phyloP scores from a whole-genome alignment of 768 basidiomycete species.

The Termitomyces sp. region DNA sequence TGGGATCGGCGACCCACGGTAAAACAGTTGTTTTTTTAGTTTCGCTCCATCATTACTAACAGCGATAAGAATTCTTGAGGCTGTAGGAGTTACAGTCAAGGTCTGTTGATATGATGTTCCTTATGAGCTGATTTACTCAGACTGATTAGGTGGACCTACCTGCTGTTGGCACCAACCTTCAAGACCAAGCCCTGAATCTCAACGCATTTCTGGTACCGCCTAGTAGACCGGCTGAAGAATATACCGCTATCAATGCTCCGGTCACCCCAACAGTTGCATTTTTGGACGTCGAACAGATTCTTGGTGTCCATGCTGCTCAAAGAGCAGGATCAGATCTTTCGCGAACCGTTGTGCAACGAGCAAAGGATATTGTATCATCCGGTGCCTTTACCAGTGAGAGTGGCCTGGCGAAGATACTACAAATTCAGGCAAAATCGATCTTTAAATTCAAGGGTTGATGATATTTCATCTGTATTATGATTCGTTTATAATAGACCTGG shows the following conservation, averaged over 20 bases:
- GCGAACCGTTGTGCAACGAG: constrained; percentile 2
- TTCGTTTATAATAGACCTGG: not conserved
- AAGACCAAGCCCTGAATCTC: constrained; percentile 15
- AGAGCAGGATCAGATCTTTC: not conserved
- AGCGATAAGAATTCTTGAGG: constrained; percentile 9
- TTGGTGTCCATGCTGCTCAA: constrained; percentile 3
- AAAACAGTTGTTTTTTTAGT: not conserved
- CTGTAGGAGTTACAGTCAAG: constrained; percentile 8
- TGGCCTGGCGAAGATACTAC: constrained; percentile 13
- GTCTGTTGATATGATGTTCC: not conserved
- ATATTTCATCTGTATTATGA: no score
- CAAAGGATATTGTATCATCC: constrained; percentile 14
- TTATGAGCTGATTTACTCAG: not conserved
- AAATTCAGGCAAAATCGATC: constrained; percentile 13
- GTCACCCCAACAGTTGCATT: constrained; percentile 5
- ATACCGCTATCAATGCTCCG: constrained; percentile 10
- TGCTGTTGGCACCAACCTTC: constrained; percentile 18
- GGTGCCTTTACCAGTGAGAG: constrained; percentile 14
- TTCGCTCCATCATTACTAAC: not conserved
- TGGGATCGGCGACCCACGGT: constrained; percentile 15
- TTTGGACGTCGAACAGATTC: constrained; percentile 13
- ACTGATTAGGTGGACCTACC: constrained; percentile 12
- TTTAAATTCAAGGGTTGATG: constrained; percentile 2
- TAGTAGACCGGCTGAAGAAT: constrained; percentile 1
- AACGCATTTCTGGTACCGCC: not conserved